Evolutionary conservation across 306 rosid species (phyloP), one percentile per base, ranked within the genome.

Genomic region (Prunus fruticosa): DNA sequence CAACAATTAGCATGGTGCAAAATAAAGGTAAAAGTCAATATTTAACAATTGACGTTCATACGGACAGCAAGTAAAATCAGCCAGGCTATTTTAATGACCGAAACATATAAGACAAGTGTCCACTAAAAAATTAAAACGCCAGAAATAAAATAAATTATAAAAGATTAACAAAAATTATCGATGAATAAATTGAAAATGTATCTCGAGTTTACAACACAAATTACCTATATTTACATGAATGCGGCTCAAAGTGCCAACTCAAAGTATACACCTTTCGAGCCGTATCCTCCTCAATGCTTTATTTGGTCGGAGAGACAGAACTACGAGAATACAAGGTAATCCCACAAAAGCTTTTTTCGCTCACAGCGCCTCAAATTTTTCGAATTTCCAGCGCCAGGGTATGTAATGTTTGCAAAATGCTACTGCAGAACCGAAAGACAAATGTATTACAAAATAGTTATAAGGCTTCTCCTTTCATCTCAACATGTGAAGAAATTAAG

Each of bases 181-280:
- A 85, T 85, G 85, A 87, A 91, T 84, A 79, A 81, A 84, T 86
- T 82, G 80, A 87, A 78, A 84, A 58, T 69, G 72, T 73, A 71
- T 64, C 70, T 46, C 65, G 58, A 72, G 85, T 76, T 81, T 75
- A 88, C 86, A 86, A 71, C 84, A 80, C 88, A 84, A 83, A 86
- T 88, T 85, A 87, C 85, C 91, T 73, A 87, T 88, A 92, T 90
- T 85, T 90, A 90, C 93, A 92, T 63, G 81, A 77, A 62, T 64
- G 82, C 30, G 83, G 84, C 62, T 58, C 58, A 77, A 71, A 69
- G 79, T 69, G 78, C 82, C 89, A 74, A 74, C 89, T 81, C 76
- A 76, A 85, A 78, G 87, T 83, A 89, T 83, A 86, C 87, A 77
- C 79, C 78, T 72, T 76, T 64, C 72, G 53, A 32, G 74, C 82